Conservation (phyloP, 768 basidiomycete species). For the Hydnum rufescens region DNA sequence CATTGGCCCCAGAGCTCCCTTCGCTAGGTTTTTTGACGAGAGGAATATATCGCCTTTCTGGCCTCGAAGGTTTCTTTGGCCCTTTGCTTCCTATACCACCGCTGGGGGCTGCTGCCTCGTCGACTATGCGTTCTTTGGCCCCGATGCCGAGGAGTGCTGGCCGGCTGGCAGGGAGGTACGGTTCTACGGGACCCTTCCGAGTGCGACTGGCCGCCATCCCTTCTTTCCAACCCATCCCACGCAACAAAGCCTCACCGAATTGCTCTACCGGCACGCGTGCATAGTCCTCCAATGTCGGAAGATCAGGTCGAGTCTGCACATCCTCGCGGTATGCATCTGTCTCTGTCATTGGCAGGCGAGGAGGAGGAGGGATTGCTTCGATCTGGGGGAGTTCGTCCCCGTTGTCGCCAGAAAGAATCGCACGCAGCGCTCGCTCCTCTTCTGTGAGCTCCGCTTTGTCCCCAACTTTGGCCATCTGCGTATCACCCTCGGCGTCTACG, state of each 20-base stretch:
- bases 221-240: slow-evolving; percentile 95
- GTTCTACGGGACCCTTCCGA: slow-evolving; percentile 42
- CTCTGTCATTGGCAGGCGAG: slow-evolving; percentile 38
- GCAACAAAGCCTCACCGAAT: slow-evolving; percentile 80
- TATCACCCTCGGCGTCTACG: slow-evolving; percentile 18
- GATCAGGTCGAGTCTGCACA: slow-evolving; percentile 55
- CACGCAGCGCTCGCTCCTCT: slow-evolving; percentile 23
- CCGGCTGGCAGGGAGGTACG: slow-evolving; percentile 64
- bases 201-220: slow-evolving; percentile 51
- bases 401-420: slow-evolving; percentile 21
- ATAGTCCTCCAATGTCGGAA: slow-evolving; percentile 68
- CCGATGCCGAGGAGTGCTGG: slow-evolving; percentile 85
- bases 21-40: slow-evolving; percentile 50
- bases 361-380: slow-evolving; percentile 37
- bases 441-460: slow-evolving; percentile 9
- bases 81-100: slow-evolving; percentile 19
- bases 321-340: slow-evolving; percentile 72
- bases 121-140: slow-evolving; percentile 65
- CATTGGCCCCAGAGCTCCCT: slow-evolving; percentile 10
- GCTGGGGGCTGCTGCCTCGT: slow-evolving; percentile 25
- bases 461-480: slow-evolving; percentile 53
- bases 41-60: slow-evolving; percentile 68
- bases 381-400: slow-evolving; percentile 19
- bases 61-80: slow-evolving; percentile 17
- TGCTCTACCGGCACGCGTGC: slow-evolving; percentile 76